Percentiles rank a stretch among this genome's conserved stretches.
These are phyloP conservation scores for Citropsis articulata DNA, from an alignment of 345 rosid species.

Conservation along the genomic window DNA sequence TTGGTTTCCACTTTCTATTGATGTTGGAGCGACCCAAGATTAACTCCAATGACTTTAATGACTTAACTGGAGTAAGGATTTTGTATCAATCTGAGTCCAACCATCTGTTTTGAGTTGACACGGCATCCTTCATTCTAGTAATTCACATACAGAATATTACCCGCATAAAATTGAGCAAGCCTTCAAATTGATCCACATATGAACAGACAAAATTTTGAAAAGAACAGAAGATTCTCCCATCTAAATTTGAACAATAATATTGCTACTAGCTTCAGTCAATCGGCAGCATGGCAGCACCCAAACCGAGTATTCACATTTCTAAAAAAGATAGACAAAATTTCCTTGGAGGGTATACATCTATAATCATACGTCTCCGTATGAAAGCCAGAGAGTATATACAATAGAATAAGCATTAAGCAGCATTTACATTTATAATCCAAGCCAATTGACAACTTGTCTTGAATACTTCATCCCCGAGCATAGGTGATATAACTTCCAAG, in stretches of 20 bases:
- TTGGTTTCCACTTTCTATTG: not conserved
- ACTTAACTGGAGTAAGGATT: not conserved
- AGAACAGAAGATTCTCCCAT: not conserved
- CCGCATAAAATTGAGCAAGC: too few relatives aligned
- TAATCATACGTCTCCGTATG: not conserved
- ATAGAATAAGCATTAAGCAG: constrained; percentile 6
- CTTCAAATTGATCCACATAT: not conserved
- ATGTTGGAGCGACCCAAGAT: not conserved
- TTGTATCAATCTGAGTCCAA: not conserved
- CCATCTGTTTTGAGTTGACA: not conserved
- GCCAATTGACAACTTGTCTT: not conserved
- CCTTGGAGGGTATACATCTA: not conserved
- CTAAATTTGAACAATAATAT: not conserved
- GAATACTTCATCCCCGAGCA: not conserved
- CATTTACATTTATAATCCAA: constrained; percentile 1
- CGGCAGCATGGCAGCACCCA: too few relatives aligned
- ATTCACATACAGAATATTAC: not conserved
- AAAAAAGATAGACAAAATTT: not conserved
- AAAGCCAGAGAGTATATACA: not conserved
- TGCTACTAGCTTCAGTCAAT: not conserved
- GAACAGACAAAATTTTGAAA: not conserved
- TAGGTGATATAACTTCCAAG: not conserved
- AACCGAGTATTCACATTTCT: not conserved
- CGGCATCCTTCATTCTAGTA: not conserved
- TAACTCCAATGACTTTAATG: not conserved